phyloP scores from a whole-genome alignment of 345 rosid genomes.

The Orychophragmus violaceus region DNA sequence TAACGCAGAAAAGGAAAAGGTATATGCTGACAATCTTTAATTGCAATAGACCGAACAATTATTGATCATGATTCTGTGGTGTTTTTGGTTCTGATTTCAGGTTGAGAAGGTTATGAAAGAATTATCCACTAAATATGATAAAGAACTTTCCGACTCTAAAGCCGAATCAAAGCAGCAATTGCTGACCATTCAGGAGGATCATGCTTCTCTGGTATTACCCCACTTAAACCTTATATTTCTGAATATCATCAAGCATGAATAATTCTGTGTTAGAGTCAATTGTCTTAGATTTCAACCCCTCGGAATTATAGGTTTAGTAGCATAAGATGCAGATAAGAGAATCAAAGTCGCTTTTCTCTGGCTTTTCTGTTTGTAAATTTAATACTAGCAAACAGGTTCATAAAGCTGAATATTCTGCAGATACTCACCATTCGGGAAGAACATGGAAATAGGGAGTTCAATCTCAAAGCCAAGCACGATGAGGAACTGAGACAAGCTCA shows the following conservation, averaged over 20 bases:
- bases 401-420: constrained; percentile 37
- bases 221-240: background rate
- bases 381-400: constrained; percentile 22
- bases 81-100: constrained; percentile 35
- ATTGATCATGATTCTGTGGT: constrained; percentile 14
- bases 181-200: constrained; percentile 49
- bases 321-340: background rate
- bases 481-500: constrained; percentile 63
- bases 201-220: constrained; percentile 53
- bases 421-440: constrained; percentile 47
- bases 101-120: constrained; percentile 47
- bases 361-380: background rate
- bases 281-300: background rate
- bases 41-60: background rate
- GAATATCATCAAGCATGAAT: constrained; percentile 44
- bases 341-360: background rate
- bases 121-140: constrained; percentile 46
- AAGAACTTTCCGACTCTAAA: constrained; percentile 46
- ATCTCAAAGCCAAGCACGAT: constrained; percentile 48
- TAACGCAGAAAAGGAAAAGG: constrained; percentile 66
- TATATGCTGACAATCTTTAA: constrained; percentile 35
- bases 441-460: constrained; percentile 48
- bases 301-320: background rate
- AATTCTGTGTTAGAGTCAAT: background rate
- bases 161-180: constrained; percentile 54